A percentile compares a stretch with the other conserved stretches of the same genome.
These are phyloP conservation scores for Alopecurus myosuroides DNA, from an alignment of 176 grass and related monocot genomes.

Conservation along the genomic window DNA sequence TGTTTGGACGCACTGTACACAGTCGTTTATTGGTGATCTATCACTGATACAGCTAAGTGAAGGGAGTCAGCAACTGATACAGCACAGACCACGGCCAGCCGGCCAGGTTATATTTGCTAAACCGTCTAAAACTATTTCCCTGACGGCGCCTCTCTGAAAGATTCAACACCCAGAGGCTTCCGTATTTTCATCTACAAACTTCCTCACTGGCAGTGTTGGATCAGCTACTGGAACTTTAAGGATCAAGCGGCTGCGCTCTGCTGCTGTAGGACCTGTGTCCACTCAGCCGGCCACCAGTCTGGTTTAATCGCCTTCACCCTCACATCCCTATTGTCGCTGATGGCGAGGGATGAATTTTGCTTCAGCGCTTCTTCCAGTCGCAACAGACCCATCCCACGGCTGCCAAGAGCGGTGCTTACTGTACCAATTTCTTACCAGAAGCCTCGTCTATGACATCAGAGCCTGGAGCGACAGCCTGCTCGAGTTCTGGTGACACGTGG, in stretches of 20 bases:
- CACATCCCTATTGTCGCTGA: constrained; percentile 36
- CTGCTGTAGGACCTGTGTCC: constrained; percentile 46
- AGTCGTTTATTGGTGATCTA: constrained; percentile 7
- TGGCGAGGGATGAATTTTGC: constrained; percentile 17
- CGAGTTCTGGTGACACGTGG: constrained; percentile 40
- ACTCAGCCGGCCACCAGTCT: constrained; percentile 90
- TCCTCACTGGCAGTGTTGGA: not conserved
- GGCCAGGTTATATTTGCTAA: not conserved
- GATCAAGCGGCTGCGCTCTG: constrained; percentile 37
- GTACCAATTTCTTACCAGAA: constrained; percentile 69
- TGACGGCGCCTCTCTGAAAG: not conserved
- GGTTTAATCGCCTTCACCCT: constrained; percentile 58
- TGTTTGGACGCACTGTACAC: not conserved
- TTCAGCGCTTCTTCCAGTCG: constrained; percentile 57
- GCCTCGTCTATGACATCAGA: constrained; percentile 53
- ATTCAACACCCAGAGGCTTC: not conserved
- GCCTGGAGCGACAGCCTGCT: constrained; percentile 40
- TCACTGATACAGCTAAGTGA: not conserved
- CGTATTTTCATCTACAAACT: not conserved
- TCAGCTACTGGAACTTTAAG: not conserved
- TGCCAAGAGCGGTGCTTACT: constrained; percentile 56
- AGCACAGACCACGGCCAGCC: not conserved
- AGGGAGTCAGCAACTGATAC: not conserved
- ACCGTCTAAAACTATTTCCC: not conserved
- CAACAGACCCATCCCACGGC: constrained; percentile 66